Conservation (phyloP, 345 rosid genomes). For the Capsella bursapastoris region DNA sequence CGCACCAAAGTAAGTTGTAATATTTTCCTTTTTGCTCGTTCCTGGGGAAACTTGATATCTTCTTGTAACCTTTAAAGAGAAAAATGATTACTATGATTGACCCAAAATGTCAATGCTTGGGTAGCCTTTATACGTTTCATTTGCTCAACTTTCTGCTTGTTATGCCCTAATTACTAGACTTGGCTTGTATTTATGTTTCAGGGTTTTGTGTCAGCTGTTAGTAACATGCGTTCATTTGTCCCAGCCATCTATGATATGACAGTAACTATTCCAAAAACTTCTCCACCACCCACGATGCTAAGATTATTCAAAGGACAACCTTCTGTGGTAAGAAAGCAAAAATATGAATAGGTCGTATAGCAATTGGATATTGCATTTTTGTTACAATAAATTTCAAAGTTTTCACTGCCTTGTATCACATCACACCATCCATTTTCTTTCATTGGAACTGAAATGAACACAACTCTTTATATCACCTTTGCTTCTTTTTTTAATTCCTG, state of each 20-base stretch:
- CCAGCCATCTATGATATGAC: slow-evolving; percentile 96
- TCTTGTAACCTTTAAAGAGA: slow-evolving; percentile 7
- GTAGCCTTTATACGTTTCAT: slow-evolving; percentile 9
- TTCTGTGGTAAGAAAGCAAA: slow-evolving; percentile 72
- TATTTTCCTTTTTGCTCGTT: not conserved
- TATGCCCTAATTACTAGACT: slow-evolving; percentile 6
- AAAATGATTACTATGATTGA: slow-evolving; percentile 17
- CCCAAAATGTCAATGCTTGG: slow-evolving; percentile 25
- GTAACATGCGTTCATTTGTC: slow-evolving; percentile 89
- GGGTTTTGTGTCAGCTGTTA: slow-evolving; percentile 97
- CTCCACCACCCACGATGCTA: slow-evolving; percentile 83
- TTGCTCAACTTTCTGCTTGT: not conserved
- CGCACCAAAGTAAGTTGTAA: slow-evolving; percentile 79
- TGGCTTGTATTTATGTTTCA: slow-evolving; percentile 46
- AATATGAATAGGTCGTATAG: slow-evolving; percentile 21
- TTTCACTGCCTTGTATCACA: not conserved
- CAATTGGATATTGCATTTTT: slow-evolving; percentile 19
- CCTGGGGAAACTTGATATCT: slow-evolving; percentile 21
- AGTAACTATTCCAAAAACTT: slow-evolving; percentile 72
- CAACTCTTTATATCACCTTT: not conserved
- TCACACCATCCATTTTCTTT: slow-evolving; percentile 10
- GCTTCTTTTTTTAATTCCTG: not conserved
- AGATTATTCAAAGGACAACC: slow-evolving; percentile 83
- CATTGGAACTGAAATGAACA: slow-evolving; percentile 6
- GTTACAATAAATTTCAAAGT: slow-evolving; percentile 13